A percentile compares a stretch with the other conserved stretches of the same genome.
Evolutionary conservation across 2,329 filamentous ascomycete species (phyloP).

Genomic region (Fusarium tanahbumbuense): DNA sequence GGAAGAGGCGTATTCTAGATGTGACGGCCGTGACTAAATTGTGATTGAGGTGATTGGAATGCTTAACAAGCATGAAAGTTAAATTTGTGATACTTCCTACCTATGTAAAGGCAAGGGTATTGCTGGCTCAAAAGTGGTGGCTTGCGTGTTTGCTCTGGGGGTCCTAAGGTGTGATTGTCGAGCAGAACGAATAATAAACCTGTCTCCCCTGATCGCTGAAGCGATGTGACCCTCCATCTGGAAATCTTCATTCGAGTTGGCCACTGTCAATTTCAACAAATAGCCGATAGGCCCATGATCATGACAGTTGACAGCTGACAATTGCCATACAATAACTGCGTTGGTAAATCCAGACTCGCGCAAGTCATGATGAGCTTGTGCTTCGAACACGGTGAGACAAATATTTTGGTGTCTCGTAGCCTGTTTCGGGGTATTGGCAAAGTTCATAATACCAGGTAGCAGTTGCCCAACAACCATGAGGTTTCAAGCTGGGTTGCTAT

Average conservation of each 20-base stretch:
- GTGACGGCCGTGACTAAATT: slow-evolving; percentile 19
- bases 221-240: slow-evolving; percentile 18
- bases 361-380: not conserved
- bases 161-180: not conserved
- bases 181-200: slow-evolving; percentile 2
- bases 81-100: not conserved
- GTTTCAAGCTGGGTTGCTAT: slow-evolving; percentile 12
- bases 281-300: not conserved
- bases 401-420: not conserved
- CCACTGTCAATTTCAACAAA: not conserved
- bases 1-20: slow-evolving; percentile 4
- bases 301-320: not conserved
- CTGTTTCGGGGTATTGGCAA: not conserved
- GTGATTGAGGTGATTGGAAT: slow-evolving; percentile 27
- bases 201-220: slow-evolving; percentile 12
- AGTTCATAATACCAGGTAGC: not conserved
- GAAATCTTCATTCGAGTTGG: not conserved
- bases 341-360: not conserved
- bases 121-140: slow-evolving; percentile 5
- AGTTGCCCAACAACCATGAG: not conserved
- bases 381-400: no score
- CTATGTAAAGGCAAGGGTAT: slow-evolving; percentile 11
- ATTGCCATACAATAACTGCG: not conserved
- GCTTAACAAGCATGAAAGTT: slow-evolving; percentile 6
- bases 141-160: slow-evolving; percentile 10